Conservation (phyloP, 306 rosid genomes). For the cucumber (Cucumis sativus) region DNA sequence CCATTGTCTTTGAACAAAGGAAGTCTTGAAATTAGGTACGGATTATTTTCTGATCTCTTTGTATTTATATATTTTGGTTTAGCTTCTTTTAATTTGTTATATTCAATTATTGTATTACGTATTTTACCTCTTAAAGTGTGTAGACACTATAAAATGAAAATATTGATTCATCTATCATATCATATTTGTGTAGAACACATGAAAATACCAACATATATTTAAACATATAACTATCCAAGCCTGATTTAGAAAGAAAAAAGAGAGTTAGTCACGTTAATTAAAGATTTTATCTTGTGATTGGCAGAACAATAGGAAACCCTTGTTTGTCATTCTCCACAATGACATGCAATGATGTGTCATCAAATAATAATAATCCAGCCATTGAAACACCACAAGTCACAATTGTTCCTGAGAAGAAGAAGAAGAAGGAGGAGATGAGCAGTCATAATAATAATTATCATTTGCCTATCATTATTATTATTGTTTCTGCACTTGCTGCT, state of each 20-base stretch:
- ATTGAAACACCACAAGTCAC: slow-evolving; percentile 76
- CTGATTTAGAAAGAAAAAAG: background rate
- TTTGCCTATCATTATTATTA: slow-evolving; percentile 28
- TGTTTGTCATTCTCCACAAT: slow-evolving; percentile 67
- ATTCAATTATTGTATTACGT: too few relatives aligned
- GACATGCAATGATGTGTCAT: slow-evolving; percentile 40
- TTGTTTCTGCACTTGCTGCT: slow-evolving; percentile 47
- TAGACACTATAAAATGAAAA: too few relatives aligned
- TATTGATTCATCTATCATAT: too few relatives aligned
- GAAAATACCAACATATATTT: too few relatives aligned
- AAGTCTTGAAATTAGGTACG: slow-evolving; percentile 62
- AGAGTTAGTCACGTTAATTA: background rate
- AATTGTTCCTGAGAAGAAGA: slow-evolving; percentile 29
- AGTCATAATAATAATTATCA: slow-evolving; percentile 7
- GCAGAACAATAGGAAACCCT: slow-evolving; percentile 70
- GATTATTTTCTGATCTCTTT: background rate
- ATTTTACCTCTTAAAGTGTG: too few relatives aligned
- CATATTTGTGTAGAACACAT: too few relatives aligned
- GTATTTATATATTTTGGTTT: background rate
- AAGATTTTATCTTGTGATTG: background rate
- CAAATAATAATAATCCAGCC: slow-evolving; percentile 24
- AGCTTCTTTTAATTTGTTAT: background rate
- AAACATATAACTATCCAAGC: too few relatives aligned
- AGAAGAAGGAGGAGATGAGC: slow-evolving; percentile 12
- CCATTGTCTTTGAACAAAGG: slow-evolving; percentile 65